These are phyloP conservation scores for Didymella arachidicola DNA, from an alignment of 2,329 filamentous ascomycete genomes.

Conservation along the genomic window DNA sequence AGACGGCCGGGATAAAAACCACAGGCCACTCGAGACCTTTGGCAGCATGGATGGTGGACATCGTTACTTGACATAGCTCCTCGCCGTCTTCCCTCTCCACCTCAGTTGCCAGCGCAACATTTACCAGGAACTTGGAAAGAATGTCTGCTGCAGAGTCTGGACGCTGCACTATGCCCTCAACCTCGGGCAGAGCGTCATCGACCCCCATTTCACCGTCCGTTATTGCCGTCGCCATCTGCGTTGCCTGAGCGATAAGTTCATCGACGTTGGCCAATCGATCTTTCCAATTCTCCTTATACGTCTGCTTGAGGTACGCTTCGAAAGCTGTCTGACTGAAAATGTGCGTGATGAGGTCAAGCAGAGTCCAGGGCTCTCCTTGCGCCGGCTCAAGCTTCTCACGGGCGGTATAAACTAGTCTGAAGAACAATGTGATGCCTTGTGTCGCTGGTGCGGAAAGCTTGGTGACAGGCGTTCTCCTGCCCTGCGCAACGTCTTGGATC, in stretches of 20 bases:
- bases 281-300: conserved; percentile 70
- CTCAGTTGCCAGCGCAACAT: conserved; percentile 79
- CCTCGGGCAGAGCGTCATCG: conserved; percentile 65
- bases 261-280: conserved; percentile 86
- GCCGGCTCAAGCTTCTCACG: conserved; percentile 62
- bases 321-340: conserved; percentile 73
- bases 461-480: conserved; percentile 59
- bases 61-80: conserved; percentile 73
- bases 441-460: conserved; percentile 64
- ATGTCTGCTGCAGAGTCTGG: conserved; percentile 64
- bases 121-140: conserved; percentile 84
- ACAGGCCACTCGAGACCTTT: conserved; percentile 97
- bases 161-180: conserved; percentile 75
- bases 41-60: conserved; percentile 94
- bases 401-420: conserved; percentile 66
- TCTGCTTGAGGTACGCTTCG: conserved; percentile 74
- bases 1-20: conserved; percentile 90
- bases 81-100: conserved; percentile 69
- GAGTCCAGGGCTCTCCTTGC: conserved; percentile 47
- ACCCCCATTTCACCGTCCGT: conserved; percentile 50
- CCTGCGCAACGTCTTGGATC: conserved; percentile 67
- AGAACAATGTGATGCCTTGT: conserved; percentile 65
- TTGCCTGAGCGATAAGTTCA: conserved; percentile 82
- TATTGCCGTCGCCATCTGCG: conserved; percentile 68
- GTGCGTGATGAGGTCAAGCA: conserved; percentile 62